Base-by-base conservation (phyloP, 441 rosid genomes). In the Erysimum cheiri region DNA sequence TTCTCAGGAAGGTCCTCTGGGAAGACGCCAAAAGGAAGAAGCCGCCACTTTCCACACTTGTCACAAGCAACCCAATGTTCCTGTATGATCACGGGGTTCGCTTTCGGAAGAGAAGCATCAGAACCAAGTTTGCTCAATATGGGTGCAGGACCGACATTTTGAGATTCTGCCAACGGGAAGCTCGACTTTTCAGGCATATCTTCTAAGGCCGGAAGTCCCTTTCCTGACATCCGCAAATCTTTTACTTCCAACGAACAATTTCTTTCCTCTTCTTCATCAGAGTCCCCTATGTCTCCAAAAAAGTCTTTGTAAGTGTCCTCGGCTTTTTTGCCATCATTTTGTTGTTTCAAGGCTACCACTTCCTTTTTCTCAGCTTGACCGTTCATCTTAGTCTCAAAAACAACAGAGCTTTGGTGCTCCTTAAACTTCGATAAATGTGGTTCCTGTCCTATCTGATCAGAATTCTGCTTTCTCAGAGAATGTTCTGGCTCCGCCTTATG, bases 51-150 rank as follows among this genome's bases (percentile, higher is more conserved):
- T 80, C 78, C 85, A 78, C 99, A 95, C 77, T 89, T 85, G 83
- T 92, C 99, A 73, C 99, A 95, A 55, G 78, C 67, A 69, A 96
- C 99, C 99, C 99, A 96, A 70, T 89, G 82, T 47, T 95, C 98
- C 78, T 85, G 28, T 77, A 85, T 78, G 65, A 91, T 60, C 69
- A 83, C 81, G 36, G 97, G 85, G 60, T 80, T 87, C 10, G 78
- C 60, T 56, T 80, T 58, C 50, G 70, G 63, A 70, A 79, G 82
- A 69, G 80, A 79, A 73, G 80, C 81, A 81, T 83, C 93, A 67
- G 80, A 73, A 47, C 69, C 59, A 26, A 69, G 70, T 47, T 77
- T 79, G 63, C 70, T 74, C 63, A 35, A n/a, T 50, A 68, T 66
- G 55, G 82, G 49, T 70, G 55, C 79, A 47, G 84, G 66, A 54